These are phyloP conservation scores for Coccomyxa sp. DNA, from an alignment of 139 green algal species.

Conservation along the genomic window DNA sequence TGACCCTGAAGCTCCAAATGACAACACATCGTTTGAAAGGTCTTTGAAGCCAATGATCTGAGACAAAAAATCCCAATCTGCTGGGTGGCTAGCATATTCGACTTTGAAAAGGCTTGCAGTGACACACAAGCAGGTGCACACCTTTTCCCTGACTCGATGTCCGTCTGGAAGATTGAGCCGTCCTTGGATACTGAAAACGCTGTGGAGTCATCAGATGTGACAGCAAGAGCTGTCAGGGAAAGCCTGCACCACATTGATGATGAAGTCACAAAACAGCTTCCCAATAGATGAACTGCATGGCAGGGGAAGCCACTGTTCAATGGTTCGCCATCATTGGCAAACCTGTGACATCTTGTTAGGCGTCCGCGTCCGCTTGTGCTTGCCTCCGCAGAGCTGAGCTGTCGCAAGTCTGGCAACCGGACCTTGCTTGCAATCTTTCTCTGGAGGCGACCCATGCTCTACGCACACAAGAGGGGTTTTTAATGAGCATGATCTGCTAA, in stretches of 20 bases:
- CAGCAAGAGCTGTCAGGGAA: constrained; percentile 65
- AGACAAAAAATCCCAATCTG: too few relatives aligned
- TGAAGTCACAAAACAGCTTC: background rate
- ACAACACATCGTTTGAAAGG: too few relatives aligned
- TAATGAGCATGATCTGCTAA: background rate
- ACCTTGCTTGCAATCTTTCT: constrained; percentile 46
- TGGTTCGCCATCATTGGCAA: background rate
- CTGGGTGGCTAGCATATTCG: too few relatives aligned
- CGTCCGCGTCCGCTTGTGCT: constrained; percentile 23
- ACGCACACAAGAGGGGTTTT: background rate
- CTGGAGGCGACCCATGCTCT: constrained; percentile 48
- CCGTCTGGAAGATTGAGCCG: constrained; percentile 63
- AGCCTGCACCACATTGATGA: constrained; percentile 25
- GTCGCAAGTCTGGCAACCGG: constrained; percentile 29
- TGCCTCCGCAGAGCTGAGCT: constrained; percentile 6
- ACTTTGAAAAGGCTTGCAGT: too few relatives aligned
- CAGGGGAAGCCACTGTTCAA: background rate
- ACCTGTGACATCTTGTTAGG: constrained; percentile 33
- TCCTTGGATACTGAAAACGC: constrained; percentile 80
- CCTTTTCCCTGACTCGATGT: constrained; percentile 64
- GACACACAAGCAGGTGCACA: background rate
- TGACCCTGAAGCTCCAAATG: background rate
- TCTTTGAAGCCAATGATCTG: too few relatives aligned
- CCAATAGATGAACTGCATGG: background rate
- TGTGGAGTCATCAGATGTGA: constrained; percentile 64